Evolutionary conservation across 805 yeast genomes (phyloP), one percentile per base, ranked within the genome.

Genomic region (Suhomyces faveliae): DNA sequence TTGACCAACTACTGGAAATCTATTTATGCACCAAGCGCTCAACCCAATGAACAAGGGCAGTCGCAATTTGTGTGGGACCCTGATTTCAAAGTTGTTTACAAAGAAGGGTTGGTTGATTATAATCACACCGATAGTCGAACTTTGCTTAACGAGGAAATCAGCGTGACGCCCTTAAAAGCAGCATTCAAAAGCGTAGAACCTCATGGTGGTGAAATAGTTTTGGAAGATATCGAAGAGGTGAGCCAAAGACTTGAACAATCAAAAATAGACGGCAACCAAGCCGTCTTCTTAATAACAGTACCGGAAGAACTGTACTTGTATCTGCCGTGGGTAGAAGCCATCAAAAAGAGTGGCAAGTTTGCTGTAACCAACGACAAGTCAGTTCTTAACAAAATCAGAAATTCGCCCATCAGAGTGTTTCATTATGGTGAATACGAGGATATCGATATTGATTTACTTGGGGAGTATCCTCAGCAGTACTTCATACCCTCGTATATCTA

Each of bases 351-450:
- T 51, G 41, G 40, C 3, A 21, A 29, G 8, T 24, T 46, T 13
- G 54, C 60, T 1, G 54, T 73, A 10, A 53, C 62, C 2, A 52
- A 63, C 8, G 68, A 66, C 35, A 37, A 49, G 3, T 48, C 57
- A 11, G 41, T 59, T 13, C 46, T 66, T 22, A 22, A 51, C 10
- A 49, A 54, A 12, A 46, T 63, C 13, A 41, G 56, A 2, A 43
- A 54, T 6, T 44, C 51, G 2, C 51, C 51, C 2, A 51, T 50
- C 0, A 79, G 74, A 51, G 64, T 81, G 0, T 83, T 88, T 57
- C 96, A 89, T 50, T 90, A 82, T 63, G 91, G 89, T 15, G 98
- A 92, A 46, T 92, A 92, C 63, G 99, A 92, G 62, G 89, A 87
- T 42, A 67, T 90, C 19, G 87, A 91, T 59, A 79, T 90, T 59